Evolutionary conservation across 2,329 filamentous ascomycete genomes (phyloP).

Genomic region (Trichophyton schoenleinii): DNA sequence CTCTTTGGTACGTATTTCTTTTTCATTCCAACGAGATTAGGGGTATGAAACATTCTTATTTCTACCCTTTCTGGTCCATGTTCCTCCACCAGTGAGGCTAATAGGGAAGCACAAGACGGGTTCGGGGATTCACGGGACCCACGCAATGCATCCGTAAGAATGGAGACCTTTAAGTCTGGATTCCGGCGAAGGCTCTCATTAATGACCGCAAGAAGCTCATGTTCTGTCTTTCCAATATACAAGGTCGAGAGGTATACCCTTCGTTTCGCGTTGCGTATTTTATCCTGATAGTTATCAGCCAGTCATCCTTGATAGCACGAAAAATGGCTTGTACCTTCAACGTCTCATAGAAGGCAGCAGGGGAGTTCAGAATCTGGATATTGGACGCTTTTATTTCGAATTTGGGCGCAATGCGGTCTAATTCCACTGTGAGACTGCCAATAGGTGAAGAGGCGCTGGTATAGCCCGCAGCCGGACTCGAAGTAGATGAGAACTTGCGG

Average conservation of each 20-base stretch:
- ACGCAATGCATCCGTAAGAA: constrained; percentile 80
- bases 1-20: constrained; percentile 76
- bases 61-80: constrained; percentile 78
- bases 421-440: constrained; percentile 53
- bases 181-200: constrained; percentile 62
- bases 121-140: constrained; percentile 83
- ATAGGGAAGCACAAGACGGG: constrained; percentile 74
- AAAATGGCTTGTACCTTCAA: constrained; percentile 53
- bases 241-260: constrained; percentile 89
- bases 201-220: constrained; percentile 71
- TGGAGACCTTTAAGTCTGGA: constrained; percentile 65
- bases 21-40: constrained; percentile 75
- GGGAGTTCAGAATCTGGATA: constrained; percentile 65
- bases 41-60: constrained; percentile 95
- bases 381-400: constrained; percentile 75
- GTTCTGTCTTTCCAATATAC: constrained; percentile 88
- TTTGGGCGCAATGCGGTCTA: constrained; percentile 81
- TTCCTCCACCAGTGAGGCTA: constrained; percentile 69
- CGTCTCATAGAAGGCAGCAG: constrained; percentile 79
- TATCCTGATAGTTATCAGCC: constrained; percentile 42
- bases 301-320: constrained; percentile 5
- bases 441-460: constrained; percentile 35
- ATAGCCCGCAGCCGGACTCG: constrained; percentile 17
- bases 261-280: constrained; percentile 65
- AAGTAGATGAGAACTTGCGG: constrained; percentile 29